phyloP scores from a whole-genome alignment of 768 basidiomycete genomes.

The Tricholoma matsutake region DNA sequence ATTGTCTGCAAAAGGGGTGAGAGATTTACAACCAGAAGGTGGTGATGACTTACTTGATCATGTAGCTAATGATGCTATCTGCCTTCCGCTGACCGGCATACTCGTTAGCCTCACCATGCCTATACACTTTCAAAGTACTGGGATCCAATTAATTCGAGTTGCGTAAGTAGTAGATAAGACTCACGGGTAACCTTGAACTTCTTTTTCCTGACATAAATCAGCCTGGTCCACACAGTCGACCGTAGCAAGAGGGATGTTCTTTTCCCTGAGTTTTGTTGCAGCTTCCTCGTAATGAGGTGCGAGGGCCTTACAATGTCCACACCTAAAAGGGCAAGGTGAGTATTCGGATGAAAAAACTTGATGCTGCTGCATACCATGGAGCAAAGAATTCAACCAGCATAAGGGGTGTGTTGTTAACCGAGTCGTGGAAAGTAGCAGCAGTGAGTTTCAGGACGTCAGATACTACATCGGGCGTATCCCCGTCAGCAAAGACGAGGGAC shows the following conservation, averaged over 20 bases:
- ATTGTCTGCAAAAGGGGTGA: slow-evolving; percentile 53
- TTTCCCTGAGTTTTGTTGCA: slow-evolving; percentile 88
- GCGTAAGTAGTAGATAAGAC: slow-evolving; percentile 24
- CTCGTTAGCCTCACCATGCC: slow-evolving; percentile 73
- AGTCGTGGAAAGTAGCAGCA: slow-evolving; percentile 60
- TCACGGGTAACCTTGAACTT: slow-evolving; percentile 92
- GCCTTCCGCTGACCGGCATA: slow-evolving; percentile 90
- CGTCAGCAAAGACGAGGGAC: slow-evolving; percentile 52
- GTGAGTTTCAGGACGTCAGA: slow-evolving; percentile 86
- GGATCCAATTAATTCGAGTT: not conserved
- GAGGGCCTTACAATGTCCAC: slow-evolving; percentile 94
- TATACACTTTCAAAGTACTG: slow-evolving; percentile 91
- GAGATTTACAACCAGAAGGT: not conserved
- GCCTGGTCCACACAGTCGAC: slow-evolving; percentile 96
- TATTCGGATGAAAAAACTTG: not conserved
- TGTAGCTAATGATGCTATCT: slow-evolving; percentile 94
- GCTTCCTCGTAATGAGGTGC: slow-evolving; percentile 95
- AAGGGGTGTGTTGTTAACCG: slow-evolving; percentile 63
- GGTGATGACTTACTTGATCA: slow-evolving; percentile 76
- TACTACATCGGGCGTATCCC: slow-evolving; percentile 27
- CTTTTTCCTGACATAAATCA: slow-evolving; percentile 86
- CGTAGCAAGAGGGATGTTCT: slow-evolving; percentile 88
- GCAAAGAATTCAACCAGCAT: slow-evolving; percentile 96
- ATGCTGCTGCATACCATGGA: slow-evolving; percentile 53
- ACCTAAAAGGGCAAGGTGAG: slow-evolving; percentile 45